These are phyloP conservation scores for Globisporangium cederbergense DNA, from an alignment of 352 stramenopile genomes.

Conservation along the genomic window DNA sequence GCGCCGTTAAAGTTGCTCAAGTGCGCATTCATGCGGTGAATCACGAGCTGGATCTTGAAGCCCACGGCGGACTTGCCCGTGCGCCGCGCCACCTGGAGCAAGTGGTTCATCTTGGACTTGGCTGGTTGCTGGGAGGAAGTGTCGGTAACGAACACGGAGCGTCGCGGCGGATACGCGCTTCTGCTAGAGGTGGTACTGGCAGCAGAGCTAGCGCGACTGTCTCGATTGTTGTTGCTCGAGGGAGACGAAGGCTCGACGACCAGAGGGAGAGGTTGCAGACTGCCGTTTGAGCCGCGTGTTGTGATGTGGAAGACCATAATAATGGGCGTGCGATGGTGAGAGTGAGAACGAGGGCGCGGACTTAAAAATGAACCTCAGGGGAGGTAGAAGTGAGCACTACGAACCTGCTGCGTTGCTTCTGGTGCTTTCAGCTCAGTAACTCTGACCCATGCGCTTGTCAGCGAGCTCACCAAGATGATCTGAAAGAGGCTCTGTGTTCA, in stretches of 20 bases:
- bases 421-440: background rate
- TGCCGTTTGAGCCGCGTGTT: slow-evolving; percentile 6
- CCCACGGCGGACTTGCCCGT: slow-evolving; percentile 53
- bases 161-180: slow-evolving; percentile 9
- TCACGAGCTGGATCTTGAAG: slow-evolving; percentile 70
- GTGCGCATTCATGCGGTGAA: slow-evolving; percentile 61
- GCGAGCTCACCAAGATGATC: background rate
- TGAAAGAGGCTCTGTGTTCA: background rate
- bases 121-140: background rate
- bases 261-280: slow-evolving; percentile 2
- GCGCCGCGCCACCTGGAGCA: slow-evolving; percentile 60
- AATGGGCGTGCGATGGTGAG: background rate
- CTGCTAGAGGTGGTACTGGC: background rate
- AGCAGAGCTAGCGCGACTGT: slow-evolving; percentile 3
- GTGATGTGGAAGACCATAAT: slow-evolving; percentile 11
- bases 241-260: background rate
- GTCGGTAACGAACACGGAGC: background rate
- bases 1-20: slow-evolving; percentile 41
- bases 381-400: background rate
- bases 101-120: slow-evolving; percentile 44
- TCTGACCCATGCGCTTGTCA: background rate
- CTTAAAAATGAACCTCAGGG: background rate
- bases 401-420: background rate
- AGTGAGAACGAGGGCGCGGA: background rate
- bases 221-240: slow-evolving; percentile 7